Evolutionary conservation across 345 rosid genomes (phyloP), one percentile per base, ranked within the genome.

Genomic region (Anastatica hierochuntica): DNA sequence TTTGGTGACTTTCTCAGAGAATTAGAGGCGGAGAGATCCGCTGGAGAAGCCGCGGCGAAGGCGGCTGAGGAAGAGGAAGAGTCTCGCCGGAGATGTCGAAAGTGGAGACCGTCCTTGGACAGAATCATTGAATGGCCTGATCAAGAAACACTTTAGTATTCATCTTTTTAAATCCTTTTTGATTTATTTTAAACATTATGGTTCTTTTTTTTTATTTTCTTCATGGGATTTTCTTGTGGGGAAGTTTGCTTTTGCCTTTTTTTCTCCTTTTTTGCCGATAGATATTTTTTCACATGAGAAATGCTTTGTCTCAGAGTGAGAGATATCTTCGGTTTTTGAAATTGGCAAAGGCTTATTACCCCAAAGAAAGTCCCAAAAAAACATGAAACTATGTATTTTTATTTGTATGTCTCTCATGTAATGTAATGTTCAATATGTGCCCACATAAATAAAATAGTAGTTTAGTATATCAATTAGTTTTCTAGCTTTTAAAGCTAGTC

Each of bases 51-150:
- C 0, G 71, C 71, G 4, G 71, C 71, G 3, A 66, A 51, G 37
- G 59, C 48, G 4, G 70, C 72, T 1, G 72, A 46, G 10, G 51
- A 53, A 23, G 60, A 59, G 17, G 61, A 52, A n/a, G 62, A 67
- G 19, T 40, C 57, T 53, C 77, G 67, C 50, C 74, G 43, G 37
- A 68, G 53, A 30, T 49, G 15, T 15, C 43, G 49, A n/a, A 42
- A 56, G 4, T 85, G 95, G 97, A 80, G 60, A 47, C 95, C 97
- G 3, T 79, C 85, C 20, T 64, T 89, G 54, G 88, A 76, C 14
- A 79, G 79, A 14, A 83, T 89, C 58, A 56, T 13, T 49, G 89
- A 81, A 33, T 54, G 62, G 46, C 77, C 81, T 53, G 79, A n/a
- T n/a, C n/a, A 79, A 55, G 42, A 60, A 33, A 39, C 43, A 43